Evolutionary conservation across 2,329 filamentous ascomycete species (phyloP), one percentile per base, ranked within the genome.

Genomic region (Penicillium griseofulvum): DNA sequence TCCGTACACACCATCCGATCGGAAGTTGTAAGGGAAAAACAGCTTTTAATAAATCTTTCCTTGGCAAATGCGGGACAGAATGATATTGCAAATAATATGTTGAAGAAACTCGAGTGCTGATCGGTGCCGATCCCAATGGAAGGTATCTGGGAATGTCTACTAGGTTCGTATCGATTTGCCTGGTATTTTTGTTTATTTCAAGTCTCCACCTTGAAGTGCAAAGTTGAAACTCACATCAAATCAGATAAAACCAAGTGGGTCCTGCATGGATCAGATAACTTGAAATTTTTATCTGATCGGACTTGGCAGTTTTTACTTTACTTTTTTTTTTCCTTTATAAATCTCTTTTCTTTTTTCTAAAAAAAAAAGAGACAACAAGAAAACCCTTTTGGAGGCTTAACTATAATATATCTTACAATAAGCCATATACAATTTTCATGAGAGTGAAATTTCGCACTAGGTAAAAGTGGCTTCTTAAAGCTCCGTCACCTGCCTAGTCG

Each of bases 221-320:
- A 9, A 16, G 33, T 14, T 8, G 19, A 48, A 22, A 29, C 43
- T 24, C 17, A 45, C 24, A 41, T 48, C 37, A 54, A 50, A 57
- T 51, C 52, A 53, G 54, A 56, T 50, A 49, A 56, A 17, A 3
- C 9, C 22, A 34, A 39, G 41, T 54, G 42, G 39, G 51, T 41
- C 55, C 42, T 48, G 55, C 33, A 60, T 59, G 55, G 57, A 62
- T 62, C 59, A 60, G 59, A 62, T 62, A 62, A 62, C 26, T 48
- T 14, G 26, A 49, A 49, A 37, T 51, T 60, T 60, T 62, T 60
- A 62, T 62, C 59, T 58, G 57, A 62, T 62, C 52, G 24, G 19
- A 31, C 51, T 42, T n/a, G n/a, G 36, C 37, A 19, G 11, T 14
- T 29, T 12, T 26, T 24, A 16, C 11, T 7, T 29, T 12, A n/a